Base-by-base conservation (phyloP, 495 filamentous ascomycete genomes). In the Penicillium paxilli region DNA sequence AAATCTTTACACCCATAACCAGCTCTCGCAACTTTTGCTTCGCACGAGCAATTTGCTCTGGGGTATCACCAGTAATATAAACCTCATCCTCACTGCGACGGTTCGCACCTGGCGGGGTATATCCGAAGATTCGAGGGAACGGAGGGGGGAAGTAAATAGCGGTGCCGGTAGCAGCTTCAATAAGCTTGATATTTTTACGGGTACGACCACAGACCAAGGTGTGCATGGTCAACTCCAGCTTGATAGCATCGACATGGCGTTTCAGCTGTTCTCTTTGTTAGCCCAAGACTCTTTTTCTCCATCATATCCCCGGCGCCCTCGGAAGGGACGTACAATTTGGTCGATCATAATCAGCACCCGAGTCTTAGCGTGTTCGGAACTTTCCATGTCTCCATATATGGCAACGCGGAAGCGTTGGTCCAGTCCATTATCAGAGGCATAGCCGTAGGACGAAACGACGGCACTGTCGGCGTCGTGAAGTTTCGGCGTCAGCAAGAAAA, bases 141-240 rank as follows among this genome's bases (percentile, higher is more conserved):
- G 92, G 89, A 1, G 92, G 91, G 17, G 94, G 94, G 64, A 98
- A 96, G 71, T 98, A 98, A 56, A 98, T 97, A 32, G 94, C 93
- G 12, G 95, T 96, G 60, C 89, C 88, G 12, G 94, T 96, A 19
- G 86, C 81, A 12, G 94, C 92, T 68, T 98, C 94, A 62, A 98
- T 96, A 47, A 91, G 75, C 77, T 97, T 96, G 72, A 98, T 93
- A 63, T 97, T 96, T 76, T 96, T 94, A 60, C 93, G 83, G 54
- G 88, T 90, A 12, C 93, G 88, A 23, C 94, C 94, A 67, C 92
- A 96, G 44, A 96, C 81, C 53, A 96, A 75, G 32, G 88, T 91
- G 67, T 98, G 95, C 67, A 96, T 78, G 21, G 91, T 90, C 22
- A 90, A 73, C 62, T 98, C 94, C 54, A 97, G 78, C 59, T 87